A percentile compares a stretch with the other conserved stretches of the same genome.
Evolutionary conservation across 768 basidiomycete genomes (phyloP).

Genomic region (Leucocoprinus sp.): DNA sequence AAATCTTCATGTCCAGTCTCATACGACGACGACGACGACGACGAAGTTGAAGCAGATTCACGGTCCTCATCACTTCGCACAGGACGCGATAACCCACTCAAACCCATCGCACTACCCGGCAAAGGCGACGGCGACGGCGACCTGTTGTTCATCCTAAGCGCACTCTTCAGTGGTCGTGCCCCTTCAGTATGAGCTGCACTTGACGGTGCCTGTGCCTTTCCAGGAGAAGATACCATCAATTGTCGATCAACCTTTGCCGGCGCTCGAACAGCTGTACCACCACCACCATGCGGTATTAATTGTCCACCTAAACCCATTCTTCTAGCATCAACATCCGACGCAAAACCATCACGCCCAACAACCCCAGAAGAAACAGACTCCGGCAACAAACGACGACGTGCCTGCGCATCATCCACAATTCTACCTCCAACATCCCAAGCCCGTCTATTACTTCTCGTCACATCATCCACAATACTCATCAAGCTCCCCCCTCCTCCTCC

Average conservation of each 20-base stretch:
- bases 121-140: no score
- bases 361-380: background rate
- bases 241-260: conserved; percentile 7
- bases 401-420: conserved; percentile 9
- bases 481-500: no score
- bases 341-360: conserved; percentile 1
- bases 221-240: conserved; percentile 1
- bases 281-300: no score
- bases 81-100: no score
- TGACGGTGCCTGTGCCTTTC: background rate
- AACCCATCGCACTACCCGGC: conserved; percentile 18
- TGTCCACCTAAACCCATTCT: conserved; percentile 14
- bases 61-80: conserved; percentile 25
- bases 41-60: conserved; percentile 37
- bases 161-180: conserved; percentile 50
- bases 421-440: conserved; percentile 19
- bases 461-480: conserved; percentile 65
- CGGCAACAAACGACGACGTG: background rate
- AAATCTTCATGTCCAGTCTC: conserved; percentile 56
- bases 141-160: conserved; percentile 47
- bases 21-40: no score
- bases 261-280: background rate
- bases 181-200: conserved; percentile 1
- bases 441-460: conserved; percentile 29
- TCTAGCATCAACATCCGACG: background rate